Conservation (phyloP, 2,329 filamentous ascomycete genomes). For the Domatiomyces globalis region DNA sequence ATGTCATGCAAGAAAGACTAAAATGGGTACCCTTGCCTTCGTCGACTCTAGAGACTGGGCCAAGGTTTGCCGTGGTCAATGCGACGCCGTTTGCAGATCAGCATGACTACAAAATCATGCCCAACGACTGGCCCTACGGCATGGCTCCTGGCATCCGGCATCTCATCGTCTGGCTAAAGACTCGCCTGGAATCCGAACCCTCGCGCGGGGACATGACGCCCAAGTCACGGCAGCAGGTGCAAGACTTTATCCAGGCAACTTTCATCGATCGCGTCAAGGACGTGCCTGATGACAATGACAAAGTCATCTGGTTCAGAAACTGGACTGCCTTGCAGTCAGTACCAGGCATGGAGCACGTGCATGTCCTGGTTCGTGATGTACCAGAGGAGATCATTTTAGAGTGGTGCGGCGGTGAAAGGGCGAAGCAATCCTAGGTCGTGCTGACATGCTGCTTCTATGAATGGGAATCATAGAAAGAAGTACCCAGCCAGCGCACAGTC, state of each 20-base stretch:
- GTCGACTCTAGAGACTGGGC: constrained; percentile 20
- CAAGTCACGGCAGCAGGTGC: constrained; percentile 34
- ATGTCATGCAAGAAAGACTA: constrained; percentile 41
- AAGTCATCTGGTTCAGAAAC: constrained; percentile 53
- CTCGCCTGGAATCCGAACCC: constrained; percentile 33
- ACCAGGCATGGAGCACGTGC: constrained; percentile 42
- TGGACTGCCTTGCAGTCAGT: constrained; percentile 48
- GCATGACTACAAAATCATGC: constrained; percentile 42
- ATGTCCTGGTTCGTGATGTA: constrained; percentile 39
- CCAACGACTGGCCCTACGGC: constrained; percentile 53
- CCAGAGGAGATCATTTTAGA: constrained; percentile 30
- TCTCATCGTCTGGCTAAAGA: constrained; percentile 44
- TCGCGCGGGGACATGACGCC: constrained; percentile 37
- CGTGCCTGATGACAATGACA: constrained; percentile 25
- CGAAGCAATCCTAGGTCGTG: neutral
- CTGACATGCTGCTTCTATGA: too few species aligned
- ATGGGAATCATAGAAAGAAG: neutral
- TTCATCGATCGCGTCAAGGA: constrained; percentile 34
- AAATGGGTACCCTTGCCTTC: constrained; percentile 30
- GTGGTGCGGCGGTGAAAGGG: constrained; percentile 28
- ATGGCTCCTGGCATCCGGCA: constrained; percentile 41
- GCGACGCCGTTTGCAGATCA: constrained; percentile 39
- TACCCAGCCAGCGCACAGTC: neutral
- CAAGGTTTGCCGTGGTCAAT: constrained; percentile 31
- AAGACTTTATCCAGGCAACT: constrained; percentile 35